Evolutionary conservation across 2,329 filamentous ascomycete species (phyloP), one percentile per base, ranked within the genome.

Genomic region (Penicillium sclerotigenum): DNA sequence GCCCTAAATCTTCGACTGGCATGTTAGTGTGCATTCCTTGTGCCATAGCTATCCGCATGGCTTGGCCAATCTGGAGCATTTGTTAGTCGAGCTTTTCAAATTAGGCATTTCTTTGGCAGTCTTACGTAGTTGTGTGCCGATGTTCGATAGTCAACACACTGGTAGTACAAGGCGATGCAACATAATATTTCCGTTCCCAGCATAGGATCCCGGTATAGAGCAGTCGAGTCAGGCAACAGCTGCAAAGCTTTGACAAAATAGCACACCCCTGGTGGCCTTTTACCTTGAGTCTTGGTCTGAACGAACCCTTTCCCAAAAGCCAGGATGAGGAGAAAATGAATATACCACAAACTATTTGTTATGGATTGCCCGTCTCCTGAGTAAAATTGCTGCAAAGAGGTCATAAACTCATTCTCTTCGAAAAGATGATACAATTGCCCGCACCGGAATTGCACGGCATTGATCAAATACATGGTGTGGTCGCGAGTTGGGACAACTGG

Each of bases 271-370:
- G 79, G 75, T 0, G 80, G 80, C 1, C 68, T 54, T 52, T 65
- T 70, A 0, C 68, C 68, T 11, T 71, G 67, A 6, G 63, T 69
- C n/a, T 73, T 62, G 38, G 71, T 73, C 24, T 75, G 74, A 0
- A 78, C 73, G 34, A 83, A 80, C 0, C 79, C 79, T 61, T 83
- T 83, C 0, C 81, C 81, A 57, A 83, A 81, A 0, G 81, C 81
- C 6, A 84, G 68, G 6, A 83, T 73, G 0, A 83, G 68, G 3
- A 83, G 67, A 16, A 80, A 82, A 47, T 83, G 81, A 24, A 81
- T 76, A 47, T 80, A 82, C 72, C 79, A 82, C 1, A 83, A 63
- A 13, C 66, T 68, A 9, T 66, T 60, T 37, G 60, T 59, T 8
- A 58, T 60, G 24, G 63, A 56, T 16, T 62, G 66, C 24, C 65